phyloP scores from a whole-genome alignment of 768 basidiomycete genomes.

The Mycena indigotica region DNA sequence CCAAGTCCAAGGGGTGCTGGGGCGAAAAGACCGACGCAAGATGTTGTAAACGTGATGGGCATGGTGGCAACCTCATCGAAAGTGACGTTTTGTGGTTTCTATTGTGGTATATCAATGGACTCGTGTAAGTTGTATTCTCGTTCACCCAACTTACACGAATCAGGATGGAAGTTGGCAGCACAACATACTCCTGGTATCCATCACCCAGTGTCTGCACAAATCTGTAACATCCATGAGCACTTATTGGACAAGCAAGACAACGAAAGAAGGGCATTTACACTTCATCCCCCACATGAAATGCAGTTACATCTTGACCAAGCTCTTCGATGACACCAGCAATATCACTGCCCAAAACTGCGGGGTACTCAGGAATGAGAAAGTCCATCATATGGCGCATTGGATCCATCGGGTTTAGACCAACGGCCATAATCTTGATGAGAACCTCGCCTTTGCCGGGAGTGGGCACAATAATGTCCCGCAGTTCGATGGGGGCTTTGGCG shows the following conservation, averaged over 20 bases:
- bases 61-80: constrained; percentile 19
- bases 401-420: constrained; percentile 40
- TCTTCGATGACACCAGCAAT: constrained; percentile 35
- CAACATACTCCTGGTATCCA: constrained; percentile 10
- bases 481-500: neutral
- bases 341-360: constrained; percentile 39
- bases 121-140: neutral
- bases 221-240: neutral
- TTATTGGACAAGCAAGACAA: neutral
- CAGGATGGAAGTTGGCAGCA: neutral
- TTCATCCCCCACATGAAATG: constrained; percentile 36
- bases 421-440: constrained; percentile 9
- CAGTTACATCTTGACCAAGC: constrained; percentile 28
- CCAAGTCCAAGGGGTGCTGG: constrained; percentile 15
- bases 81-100: constrained; percentile 13
- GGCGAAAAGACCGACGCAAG: constrained; percentile 20
- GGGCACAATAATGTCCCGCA: neutral
- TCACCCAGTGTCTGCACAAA: neutral
- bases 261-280: constrained; percentile 10
- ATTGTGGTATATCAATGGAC: too few relatives aligned
- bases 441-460: neutral
- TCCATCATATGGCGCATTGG: constrained; percentile 30
- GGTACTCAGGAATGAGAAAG: constrained; percentile 23
- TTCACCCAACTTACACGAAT: neutral
- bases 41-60: constrained; percentile 16